Conservation (phyloP, 192 early-diverging fungal genomes). For the Umbelopsis ramanniana region DNA sequence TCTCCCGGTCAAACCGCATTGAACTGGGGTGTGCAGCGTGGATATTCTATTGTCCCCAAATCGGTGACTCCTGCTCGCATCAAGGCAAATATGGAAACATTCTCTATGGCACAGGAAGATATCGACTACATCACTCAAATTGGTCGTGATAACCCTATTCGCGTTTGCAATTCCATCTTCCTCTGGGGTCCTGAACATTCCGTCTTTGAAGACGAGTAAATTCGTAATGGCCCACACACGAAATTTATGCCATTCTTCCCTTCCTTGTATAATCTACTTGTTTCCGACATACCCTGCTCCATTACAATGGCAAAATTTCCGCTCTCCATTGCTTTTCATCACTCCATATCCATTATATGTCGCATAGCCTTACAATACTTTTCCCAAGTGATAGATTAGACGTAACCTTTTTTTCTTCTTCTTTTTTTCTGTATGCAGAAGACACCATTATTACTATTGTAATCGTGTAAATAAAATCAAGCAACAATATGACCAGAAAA, state of each 20-base stretch:
- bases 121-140: conserved; percentile 28
- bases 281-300: conserved; percentile 12
- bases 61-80: conserved; percentile 57
- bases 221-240: not conserved
- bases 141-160: conserved; percentile 18
- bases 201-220: conserved; percentile 14
- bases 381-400: conserved; percentile 17
- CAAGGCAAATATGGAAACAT: conserved; percentile 53
- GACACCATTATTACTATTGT: not conserved
- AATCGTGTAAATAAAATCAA: conserved; percentile 9
- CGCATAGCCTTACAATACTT: not conserved
- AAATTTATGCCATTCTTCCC: not conserved
- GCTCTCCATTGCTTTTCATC: not conserved
- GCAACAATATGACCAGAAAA: not conserved
- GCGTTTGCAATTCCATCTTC: conserved; percentile 20
- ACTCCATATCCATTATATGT: not conserved
- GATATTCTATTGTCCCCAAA: conserved; percentile 64
- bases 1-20: conserved; percentile 59
- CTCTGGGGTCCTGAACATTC: conserved; percentile 18
- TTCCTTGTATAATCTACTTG: conserved; percentile 11
- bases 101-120: conserved; percentile 32
- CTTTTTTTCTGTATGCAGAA: not conserved
- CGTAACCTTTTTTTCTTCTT: not conserved
- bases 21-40: conserved; percentile 57
- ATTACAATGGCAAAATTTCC: not conserved